Evolutionary conservation across 805 yeast species (phyloP).

Genomic region (Candida dendrica): DNA sequence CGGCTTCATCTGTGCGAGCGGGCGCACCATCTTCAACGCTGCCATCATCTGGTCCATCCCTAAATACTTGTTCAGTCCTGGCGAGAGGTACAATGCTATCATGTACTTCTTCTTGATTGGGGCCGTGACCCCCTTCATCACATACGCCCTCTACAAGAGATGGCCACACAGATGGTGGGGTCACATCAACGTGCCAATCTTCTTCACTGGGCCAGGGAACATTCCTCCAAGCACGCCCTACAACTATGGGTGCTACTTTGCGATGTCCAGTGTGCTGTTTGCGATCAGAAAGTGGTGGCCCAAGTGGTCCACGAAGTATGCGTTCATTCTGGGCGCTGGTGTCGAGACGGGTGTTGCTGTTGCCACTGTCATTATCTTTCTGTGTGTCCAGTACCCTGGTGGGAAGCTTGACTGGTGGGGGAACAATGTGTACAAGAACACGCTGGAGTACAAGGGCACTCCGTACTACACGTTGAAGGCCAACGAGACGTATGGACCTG

Average conservation of each 20-base stretch:
- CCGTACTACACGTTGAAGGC: conserved; percentile 26
- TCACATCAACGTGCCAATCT: conserved; percentile 53
- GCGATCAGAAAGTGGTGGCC: conserved; percentile 39
- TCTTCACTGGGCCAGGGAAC: conserved; percentile 50
- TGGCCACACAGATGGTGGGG: conserved; percentile 25
- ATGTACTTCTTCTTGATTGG: conserved; percentile 54
- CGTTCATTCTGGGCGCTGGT: conserved; percentile 54
- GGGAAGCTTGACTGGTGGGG: conserved; percentile 52
- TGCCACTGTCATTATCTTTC: conserved; percentile 47
- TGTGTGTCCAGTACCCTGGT: conserved; percentile 42
- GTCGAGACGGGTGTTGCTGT: conserved; percentile 59
- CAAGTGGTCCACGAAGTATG: conserved; percentile 55
- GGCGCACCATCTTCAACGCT: conserved; percentile 39
- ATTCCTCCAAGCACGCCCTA: conserved; percentile 75
- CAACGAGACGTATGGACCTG: conserved; percentile 44
- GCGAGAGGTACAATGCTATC: conserved; percentile 46
- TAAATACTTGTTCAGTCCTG: conserved; percentile 36
- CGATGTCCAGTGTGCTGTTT: conserved; percentile 36
- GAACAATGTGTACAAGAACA: conserved; percentile 38
- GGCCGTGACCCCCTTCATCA: conserved; percentile 29
- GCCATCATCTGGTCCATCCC: conserved; percentile 50
- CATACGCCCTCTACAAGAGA: conserved; percentile 22
- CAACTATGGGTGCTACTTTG: conserved; percentile 50
- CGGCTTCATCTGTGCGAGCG: conserved; percentile 37
- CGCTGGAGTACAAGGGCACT: conserved; percentile 26